Percentiles rank a stretch among this genome's conserved stretches.
phyloP scores from a whole-genome alignment of 768 basidiomycete species.

The Mycena venus region DNA sequence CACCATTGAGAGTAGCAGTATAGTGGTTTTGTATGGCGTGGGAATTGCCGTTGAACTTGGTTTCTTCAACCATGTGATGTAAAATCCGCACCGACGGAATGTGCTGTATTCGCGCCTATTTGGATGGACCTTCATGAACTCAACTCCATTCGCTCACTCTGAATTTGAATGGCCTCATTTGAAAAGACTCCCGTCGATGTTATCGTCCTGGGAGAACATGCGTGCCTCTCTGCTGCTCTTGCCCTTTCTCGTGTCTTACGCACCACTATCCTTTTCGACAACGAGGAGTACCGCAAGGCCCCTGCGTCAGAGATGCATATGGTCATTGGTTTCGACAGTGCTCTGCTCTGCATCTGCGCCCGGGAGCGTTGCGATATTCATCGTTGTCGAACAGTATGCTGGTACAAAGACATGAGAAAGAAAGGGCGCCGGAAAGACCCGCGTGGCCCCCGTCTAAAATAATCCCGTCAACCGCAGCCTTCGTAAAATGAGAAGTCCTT shows the following conservation, averaged over 20 bases:
- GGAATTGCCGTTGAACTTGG: too few species aligned
- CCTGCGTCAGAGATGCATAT: conserved; percentile 1
- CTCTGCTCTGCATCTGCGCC: not conserved
- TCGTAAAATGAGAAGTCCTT: not conserved
- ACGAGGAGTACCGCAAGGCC: not conserved
- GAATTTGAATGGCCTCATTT: not conserved
- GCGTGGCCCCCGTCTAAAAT: not conserved
- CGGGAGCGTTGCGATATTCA: not conserved
- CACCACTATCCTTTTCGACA: not conserved
- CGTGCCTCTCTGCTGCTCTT: not conserved
- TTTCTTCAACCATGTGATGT: conserved; percentile 69
- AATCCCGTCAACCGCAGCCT: not conserved
- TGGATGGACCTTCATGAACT: too few species aligned
- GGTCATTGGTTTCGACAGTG: too few species aligned
- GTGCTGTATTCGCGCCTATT: too few species aligned
- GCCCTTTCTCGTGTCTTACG: not conserved
- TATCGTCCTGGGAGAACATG: not conserved
- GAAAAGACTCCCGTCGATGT: not conserved
- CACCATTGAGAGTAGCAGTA: not conserved
- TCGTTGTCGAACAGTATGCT: not conserved
- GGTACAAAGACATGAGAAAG: not conserved
- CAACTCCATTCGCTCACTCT: too few species aligned
- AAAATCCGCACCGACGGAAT: too few species aligned
- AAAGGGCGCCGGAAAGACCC: not conserved
- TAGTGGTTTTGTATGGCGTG: too few species aligned